Base-by-base conservation (phyloP, 192 early-diverging fungal genomes). In the Coemansia interrupta region DNA sequence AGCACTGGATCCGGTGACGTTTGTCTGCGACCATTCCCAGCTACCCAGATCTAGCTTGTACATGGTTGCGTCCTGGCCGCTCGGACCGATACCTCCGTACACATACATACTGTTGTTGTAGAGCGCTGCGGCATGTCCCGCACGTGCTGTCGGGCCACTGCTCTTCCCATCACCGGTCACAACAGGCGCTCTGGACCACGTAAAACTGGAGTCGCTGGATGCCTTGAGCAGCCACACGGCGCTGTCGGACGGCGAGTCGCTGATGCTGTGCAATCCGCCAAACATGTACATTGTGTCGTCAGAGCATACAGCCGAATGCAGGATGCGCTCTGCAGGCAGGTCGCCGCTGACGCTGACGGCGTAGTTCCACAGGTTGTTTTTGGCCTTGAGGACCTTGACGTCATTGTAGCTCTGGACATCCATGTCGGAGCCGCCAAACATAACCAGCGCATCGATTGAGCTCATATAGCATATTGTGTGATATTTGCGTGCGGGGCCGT, bases 271-370 rank as follows among this genome's bases (percentile, higher is more conserved):
- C 17, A 63, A 18, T 13, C 80, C 80, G 70, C 89, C 89, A 70
- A 84, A 90, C 45, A 90, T 79, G 54, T 87, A 80, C 84, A 89
- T 88, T 19, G 78, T 81, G 54, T 88, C 76, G 20, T 83, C 56
- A 10, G 84, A 44, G 60, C 89, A 90, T 1, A 84, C 84, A 3
- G 89, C 84, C 0, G 87, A 80, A 36, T 89, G 89, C 49, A 85
- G 50, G 15, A 83, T 68, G 10, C 89, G 80, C 43, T 83, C 67
- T 64, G 56, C 78, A 66, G 47, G 87, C 19, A 78, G 78, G 44
- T 68, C 69, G 28, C 66, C 82, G 15, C 48, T 20, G 47, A 81
- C 48, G 5, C 69, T 64, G 41, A 74, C 52, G 44, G 74, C 40
- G 28, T 83, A 72, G 62, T 72, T 61, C 88, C 87, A 88, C 3